phyloP scores from a whole-genome alignment of 306 rosid genomes.

The Dicorynia guianensis region DNA sequence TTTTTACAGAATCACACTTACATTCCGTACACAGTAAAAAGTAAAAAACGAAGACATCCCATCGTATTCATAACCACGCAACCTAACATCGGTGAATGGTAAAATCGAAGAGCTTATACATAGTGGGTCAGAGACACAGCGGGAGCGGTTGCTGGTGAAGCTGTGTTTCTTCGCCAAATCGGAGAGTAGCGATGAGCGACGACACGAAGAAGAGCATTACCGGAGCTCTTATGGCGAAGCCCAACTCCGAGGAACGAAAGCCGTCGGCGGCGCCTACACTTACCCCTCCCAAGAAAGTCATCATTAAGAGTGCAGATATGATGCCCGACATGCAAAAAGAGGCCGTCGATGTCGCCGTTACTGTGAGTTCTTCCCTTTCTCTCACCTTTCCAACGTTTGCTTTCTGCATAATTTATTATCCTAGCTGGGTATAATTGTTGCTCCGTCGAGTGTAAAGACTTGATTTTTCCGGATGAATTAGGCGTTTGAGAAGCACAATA shows the following conservation, averaged over 20 bases:
- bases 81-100: too few relatives aligned
- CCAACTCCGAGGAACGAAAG: constrained; percentile 62
- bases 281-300: constrained; percentile 55
- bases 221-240: constrained; percentile 59
- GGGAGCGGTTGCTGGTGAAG: neutral
- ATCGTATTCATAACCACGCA: too few relatives aligned
- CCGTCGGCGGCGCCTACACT: constrained; percentile 52
- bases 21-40: too few relatives aligned
- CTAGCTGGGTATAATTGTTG: constrained; percentile 35
- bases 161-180: neutral
- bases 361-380: constrained; percentile 53
- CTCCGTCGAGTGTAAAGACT: constrained; percentile 11
- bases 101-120: too few relatives aligned
- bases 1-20: too few relatives aligned
- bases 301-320: constrained; percentile 92
- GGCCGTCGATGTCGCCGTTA: constrained; percentile 82
- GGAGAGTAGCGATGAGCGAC: constrained; percentile 52
- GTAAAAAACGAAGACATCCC: too few relatives aligned
- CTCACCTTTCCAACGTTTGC: neutral
- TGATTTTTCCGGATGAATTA: constrained; percentile 35
- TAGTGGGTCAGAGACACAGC: neutral
- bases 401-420: neutral
- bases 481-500: constrained; percentile 85
- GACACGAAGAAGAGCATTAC: constrained; percentile 66
- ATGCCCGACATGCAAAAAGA: constrained; percentile 76